These are phyloP conservation scores for Candida stauntonica DNA, from an alignment of 805 yeast species.

Conservation along the genomic window DNA sequence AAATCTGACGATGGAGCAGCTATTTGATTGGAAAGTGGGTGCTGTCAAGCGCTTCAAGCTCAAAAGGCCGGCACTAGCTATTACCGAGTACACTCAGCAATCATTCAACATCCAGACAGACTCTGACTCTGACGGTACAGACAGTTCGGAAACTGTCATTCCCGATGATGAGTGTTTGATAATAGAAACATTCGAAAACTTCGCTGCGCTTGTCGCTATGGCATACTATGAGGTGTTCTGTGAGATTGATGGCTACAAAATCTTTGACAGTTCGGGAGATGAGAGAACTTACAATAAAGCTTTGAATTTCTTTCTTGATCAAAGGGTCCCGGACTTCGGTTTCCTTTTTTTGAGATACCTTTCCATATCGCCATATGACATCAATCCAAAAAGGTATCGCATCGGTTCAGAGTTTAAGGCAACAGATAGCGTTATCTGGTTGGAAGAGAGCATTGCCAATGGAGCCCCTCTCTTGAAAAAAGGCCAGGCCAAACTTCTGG, in stretches of 20 bases:
- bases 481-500: not conserved
- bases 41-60: no score
- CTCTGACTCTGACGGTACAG: no score
- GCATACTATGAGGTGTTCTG: slow-evolving; percentile 3
- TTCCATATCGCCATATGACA: not conserved
- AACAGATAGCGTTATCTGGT: not conserved
- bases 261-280: not conserved
- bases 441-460: not conserved
- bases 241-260: not conserved
- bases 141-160: not conserved
- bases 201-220: not conserved
- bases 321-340: slow-evolving; percentile 11
- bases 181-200: not conserved
- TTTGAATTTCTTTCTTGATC: slow-evolving; percentile 4
- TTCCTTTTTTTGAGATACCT: slow-evolving; percentile 4
- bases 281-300: slow-evolving; percentile 5
- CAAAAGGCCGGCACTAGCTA: no score
- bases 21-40: no score
- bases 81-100: no score
- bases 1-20: not conserved
- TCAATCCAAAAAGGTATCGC: not conserved
- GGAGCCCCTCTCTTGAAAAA: not conserved
- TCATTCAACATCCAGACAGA: no score
- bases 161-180: not conserved
- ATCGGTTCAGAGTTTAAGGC: not conserved